Evolutionary conservation across 2,329 filamentous ascomycete species (phyloP).

Genomic region (Escovopsis weberi): DNA sequence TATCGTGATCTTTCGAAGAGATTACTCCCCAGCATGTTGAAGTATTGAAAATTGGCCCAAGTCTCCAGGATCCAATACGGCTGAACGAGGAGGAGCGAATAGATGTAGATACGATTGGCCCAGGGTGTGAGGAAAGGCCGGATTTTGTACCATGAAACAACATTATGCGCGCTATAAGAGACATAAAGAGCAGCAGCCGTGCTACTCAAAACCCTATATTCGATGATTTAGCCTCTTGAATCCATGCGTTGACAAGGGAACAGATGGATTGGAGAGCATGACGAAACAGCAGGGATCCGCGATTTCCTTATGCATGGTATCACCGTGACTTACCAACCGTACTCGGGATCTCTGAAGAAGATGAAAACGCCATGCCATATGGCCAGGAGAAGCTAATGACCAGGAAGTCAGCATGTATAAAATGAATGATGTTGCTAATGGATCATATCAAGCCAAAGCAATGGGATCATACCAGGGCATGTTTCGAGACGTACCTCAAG

Average conservation of each 20-base stretch:
- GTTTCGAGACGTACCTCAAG: slow-evolving; percentile 5
- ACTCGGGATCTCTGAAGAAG: slow-evolving; percentile 4
- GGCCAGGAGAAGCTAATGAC: slow-evolving; percentile 3
- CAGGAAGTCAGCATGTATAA: neutral
- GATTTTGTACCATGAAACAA: slow-evolving; percentile 8
- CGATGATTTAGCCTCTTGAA: neutral
- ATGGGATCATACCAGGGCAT: neutral
- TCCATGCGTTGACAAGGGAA: neutral
- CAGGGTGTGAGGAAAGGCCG: slow-evolving; percentile 7
- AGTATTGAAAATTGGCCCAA: slow-evolving; percentile 8
- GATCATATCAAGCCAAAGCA: neutral
- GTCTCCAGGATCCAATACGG: slow-evolving; percentile 7
- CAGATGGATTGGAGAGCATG: neutral
- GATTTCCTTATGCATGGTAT: neutral
- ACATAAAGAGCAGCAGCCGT: slow-evolving; percentile 6
- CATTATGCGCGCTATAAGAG: slow-evolving; percentile 7
- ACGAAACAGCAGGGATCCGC: neutral
- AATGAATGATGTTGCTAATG: neutral
- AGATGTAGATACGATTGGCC: slow-evolving; percentile 6
- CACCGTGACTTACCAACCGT: slow-evolving; percentile 4
- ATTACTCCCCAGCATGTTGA: slow-evolving; percentile 4
- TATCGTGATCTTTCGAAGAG: slow-evolving; percentile 5
- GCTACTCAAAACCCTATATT: slow-evolving; percentile 5
- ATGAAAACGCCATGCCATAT: slow-evolving; percentile 7
- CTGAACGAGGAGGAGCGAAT: slow-evolving; percentile 5